A percentile compares a stretch with the other conserved stretches of the same genome.
These are phyloP conservation scores for Chaetoceros tenuissimus DNA, from an alignment of 108 stramenopile species.

Conservation along the genomic window DNA sequence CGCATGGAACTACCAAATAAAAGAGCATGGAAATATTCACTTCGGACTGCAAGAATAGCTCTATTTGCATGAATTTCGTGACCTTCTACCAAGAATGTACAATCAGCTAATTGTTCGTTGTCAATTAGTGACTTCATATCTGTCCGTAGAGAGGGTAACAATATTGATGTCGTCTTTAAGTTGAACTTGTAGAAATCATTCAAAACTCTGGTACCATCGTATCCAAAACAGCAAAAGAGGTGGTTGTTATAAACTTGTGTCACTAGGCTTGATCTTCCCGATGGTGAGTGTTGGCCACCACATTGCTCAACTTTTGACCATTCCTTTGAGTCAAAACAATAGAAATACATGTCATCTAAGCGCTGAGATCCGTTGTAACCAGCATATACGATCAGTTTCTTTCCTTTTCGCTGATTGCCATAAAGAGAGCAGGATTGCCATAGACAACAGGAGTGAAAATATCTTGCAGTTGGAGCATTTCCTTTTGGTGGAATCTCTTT, in stretches of 20 bases:
- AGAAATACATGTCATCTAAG: constrained; percentile 81
- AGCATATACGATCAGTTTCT: constrained; percentile 84
- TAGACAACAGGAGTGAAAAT: constrained; percentile 90
- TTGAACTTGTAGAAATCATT: constrained; percentile 94
- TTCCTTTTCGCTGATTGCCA: constrained; percentile 28
- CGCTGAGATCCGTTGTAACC: constrained; percentile 85
- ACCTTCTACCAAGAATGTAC: constrained; percentile 90
- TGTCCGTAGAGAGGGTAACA: constrained; percentile 61
- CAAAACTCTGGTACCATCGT: constrained; percentile 78
- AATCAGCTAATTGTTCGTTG: constrained; percentile 72
- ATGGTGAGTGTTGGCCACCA: constrained; percentile 56
- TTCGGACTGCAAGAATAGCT: constrained; percentile 83
- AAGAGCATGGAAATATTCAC: constrained; percentile 90
- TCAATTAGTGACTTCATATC: constrained; percentile 75
- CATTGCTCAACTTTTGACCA: constrained; percentile 65
- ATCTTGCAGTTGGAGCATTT: constrained; percentile 78
- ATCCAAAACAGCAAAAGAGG: constrained; percentile 84
- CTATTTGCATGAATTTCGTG: constrained; percentile 79
- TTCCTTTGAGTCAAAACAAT: constrained; percentile 66
- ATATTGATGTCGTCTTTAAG: constrained; percentile 69
- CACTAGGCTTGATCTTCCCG: constrained; percentile 84
- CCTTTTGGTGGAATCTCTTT: constrained; percentile 78
- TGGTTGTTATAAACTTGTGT: constrained; percentile 84
- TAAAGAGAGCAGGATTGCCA: neutral
- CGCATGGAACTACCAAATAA: constrained; percentile 85